Evolutionary conservation across 306 rosid species (phyloP), one percentile per base, ranked within the genome.

Genomic region (Arachis hypogaea): DNA sequence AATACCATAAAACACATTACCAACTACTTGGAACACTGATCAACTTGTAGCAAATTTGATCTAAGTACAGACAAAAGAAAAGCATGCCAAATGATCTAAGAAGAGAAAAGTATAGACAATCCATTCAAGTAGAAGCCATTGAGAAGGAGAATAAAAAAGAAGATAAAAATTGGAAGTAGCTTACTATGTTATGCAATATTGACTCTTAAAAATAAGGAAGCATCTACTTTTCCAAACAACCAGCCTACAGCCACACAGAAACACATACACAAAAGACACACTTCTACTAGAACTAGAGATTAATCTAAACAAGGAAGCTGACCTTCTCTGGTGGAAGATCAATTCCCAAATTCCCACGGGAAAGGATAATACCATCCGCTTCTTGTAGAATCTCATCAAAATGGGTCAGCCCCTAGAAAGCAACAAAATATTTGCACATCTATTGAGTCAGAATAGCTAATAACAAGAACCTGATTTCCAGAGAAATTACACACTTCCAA

Each of bases 241-340:
- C 68, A 38, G 65, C 54, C 5, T n/a, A 5, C 16, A 70, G 18
- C 76, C 60, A 69, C 43, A 71, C 74, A 47, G 11, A 3, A 42
- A 73, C 30, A 46, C 29, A 50, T 5, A 59, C 30, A 62, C 7
- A 59, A 59, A 44, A 45, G 44, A 73, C 54, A 29, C 63, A 54
- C 55, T 74, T 51, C 46, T 59, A 70, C 54, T 59, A 43, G 11
- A 70, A 42, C 16, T 30, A 16, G 40, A 76, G 63, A 60, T 59
- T 56, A 72, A 67, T 62, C 62, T 16, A 55, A 30, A 47, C 29
- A 55, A 69, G 52, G 54, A 78, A 83, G 46, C 79, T 76, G 56
- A 93, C 98, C 92, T 93, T 93, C 86, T 93, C 98, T 6, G 98
- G 98, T 38, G 98, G 98, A 67, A 93, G 92, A 91, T 93, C 97